These are phyloP conservation scores for Metschnikowia corniflorae DNA, from an alignment of 805 yeast species.

Conservation along the genomic window DNA sequence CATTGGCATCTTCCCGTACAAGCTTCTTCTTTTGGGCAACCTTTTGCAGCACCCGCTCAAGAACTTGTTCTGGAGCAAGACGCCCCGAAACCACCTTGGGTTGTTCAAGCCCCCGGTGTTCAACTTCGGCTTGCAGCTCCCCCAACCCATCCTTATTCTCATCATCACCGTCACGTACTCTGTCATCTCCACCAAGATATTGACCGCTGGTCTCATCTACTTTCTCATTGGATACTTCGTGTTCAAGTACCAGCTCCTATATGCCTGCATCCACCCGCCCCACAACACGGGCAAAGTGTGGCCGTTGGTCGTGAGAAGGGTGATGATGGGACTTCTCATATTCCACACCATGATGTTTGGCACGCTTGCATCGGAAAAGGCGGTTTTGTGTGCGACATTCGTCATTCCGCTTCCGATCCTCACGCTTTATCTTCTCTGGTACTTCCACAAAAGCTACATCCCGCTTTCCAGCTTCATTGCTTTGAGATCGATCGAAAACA, in stretches of 20 bases:
- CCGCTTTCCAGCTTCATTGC: constrained; percentile 88
- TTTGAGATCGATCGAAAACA: constrained; percentile 66
- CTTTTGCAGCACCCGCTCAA: constrained; percentile 63
- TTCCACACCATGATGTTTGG: constrained; percentile 95
- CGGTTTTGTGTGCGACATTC: constrained; percentile 67
- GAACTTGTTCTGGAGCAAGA: constrained; percentile 59
- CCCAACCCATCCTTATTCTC: constrained; percentile 84
- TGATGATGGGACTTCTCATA: constrained; percentile 72
- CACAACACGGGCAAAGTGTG: constrained; percentile 96
- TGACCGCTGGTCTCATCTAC: constrained; percentile 79
- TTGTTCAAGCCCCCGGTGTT: constrained; percentile 86
- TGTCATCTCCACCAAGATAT: constrained; percentile 82
- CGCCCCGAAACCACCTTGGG: constrained; percentile 77
- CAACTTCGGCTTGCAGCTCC: constrained; percentile 86
- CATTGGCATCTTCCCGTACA: constrained; percentile 86
- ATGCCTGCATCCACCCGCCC: constrained; percentile 90
- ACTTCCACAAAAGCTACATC: constrained; percentile 73
- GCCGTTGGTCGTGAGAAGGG: constrained; percentile 84
- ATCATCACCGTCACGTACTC: constrained; percentile 85
- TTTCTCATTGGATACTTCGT: constrained; percentile 84
- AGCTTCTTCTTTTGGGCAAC: constrained; percentile 76
- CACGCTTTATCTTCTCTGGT: constrained; percentile 66
- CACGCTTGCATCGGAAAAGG: constrained; percentile 75
- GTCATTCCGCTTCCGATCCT: constrained; percentile 73
- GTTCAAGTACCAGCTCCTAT: constrained; percentile 84